phyloP scores from a whole-genome alignment of 106 monocot species.

The Allium fistulosum region DNA sequence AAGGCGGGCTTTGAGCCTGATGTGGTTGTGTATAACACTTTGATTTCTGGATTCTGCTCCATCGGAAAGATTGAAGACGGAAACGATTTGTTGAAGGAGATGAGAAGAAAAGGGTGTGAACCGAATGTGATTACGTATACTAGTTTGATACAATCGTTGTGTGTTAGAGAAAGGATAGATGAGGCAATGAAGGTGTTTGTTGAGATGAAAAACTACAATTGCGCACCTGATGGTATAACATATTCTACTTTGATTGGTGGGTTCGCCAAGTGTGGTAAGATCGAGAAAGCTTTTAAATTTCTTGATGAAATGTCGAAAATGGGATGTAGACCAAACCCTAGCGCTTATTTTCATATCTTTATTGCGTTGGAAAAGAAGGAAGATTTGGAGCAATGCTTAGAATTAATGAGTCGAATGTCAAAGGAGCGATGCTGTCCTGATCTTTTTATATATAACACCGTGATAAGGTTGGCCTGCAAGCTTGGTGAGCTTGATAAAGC shows the following conservation, averaged over 20 bases:
- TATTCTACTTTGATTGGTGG: slow-evolving; percentile 71
- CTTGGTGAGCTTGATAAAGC: slow-evolving; percentile 64
- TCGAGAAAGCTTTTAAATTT: slow-evolving; percentile 51
- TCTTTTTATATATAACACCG: slow-evolving; percentile 44
- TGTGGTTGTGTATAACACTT: slow-evolving; percentile 64
- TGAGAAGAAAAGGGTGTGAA: slow-evolving; percentile 53
- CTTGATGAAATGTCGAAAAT: slow-evolving; percentile 43
- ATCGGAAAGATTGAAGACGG: slow-evolving; percentile 73
- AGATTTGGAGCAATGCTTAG: slow-evolving; percentile 71
- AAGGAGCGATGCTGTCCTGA: slow-evolving; percentile 38
- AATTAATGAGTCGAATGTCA: slow-evolving; percentile 55
- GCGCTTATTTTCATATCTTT: slow-evolving; percentile 47
- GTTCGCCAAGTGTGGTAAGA: slow-evolving; percentile 62
- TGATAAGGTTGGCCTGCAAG: slow-evolving; percentile 74
- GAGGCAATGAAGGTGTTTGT: slow-evolving; percentile 76
- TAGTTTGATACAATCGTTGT: slow-evolving; percentile 67
- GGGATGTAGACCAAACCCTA: slow-evolving; percentile 44
- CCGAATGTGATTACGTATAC: slow-evolving; percentile 77
- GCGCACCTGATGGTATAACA: slow-evolving; percentile 46
- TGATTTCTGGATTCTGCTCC: slow-evolving; percentile 53
- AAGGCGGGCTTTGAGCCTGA: slow-evolving; percentile 64
- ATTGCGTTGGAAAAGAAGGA: slow-evolving; percentile 66
- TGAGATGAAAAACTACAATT: slow-evolving; percentile 54
- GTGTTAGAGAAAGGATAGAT: slow-evolving; percentile 46
- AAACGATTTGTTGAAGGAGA: slow-evolving; percentile 44